Percentiles rank a stretch among this genome's conserved stretches.
These are phyloP conservation scores for Stereocaulon alpinum DNA, from an alignment of 495 filamentous ascomycete species.

Conservation along the genomic window DNA sequence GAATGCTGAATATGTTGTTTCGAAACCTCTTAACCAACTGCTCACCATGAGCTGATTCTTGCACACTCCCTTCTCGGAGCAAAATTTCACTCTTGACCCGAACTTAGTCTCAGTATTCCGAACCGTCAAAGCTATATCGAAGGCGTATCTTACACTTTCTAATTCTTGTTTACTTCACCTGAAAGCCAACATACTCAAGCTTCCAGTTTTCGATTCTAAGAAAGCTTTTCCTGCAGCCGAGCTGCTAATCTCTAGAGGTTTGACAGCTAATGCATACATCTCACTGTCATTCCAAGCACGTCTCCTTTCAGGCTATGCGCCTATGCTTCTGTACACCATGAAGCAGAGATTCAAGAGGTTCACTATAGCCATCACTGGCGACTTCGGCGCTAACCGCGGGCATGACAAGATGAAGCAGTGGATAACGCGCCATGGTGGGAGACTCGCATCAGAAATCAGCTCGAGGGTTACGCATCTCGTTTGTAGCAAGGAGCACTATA, in stretches of 20 bases:
- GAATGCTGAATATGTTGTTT: neutral
- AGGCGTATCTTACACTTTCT: no score
- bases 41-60: neutral
- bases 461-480: slow-evolving; percentile 50
- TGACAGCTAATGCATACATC: no score
- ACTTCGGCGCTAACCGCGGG: slow-evolving; percentile 29
- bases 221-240: no score
- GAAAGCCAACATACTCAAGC: no score
- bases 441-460: slow-evolving; percentile 31
- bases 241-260: no score
- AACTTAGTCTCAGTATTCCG: no score
- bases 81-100: no score
- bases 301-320: neutral
- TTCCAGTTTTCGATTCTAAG: no score
- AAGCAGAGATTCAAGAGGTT: slow-evolving; percentile 21
- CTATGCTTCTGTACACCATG: neutral
- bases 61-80: no score
- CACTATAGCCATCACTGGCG: slow-evolving; percentile 33
- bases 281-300: no score
- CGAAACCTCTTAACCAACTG: neutral
- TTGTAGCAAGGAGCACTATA: slow-evolving; percentile 41
- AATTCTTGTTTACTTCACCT: no score
- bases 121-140: no score
- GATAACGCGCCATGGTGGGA: slow-evolving; percentile 45
- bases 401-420: slow-evolving; percentile 41